Conservation (phyloP, 2,329 filamentous ascomycete genomes). For the Diatrype stigma region DNA sequence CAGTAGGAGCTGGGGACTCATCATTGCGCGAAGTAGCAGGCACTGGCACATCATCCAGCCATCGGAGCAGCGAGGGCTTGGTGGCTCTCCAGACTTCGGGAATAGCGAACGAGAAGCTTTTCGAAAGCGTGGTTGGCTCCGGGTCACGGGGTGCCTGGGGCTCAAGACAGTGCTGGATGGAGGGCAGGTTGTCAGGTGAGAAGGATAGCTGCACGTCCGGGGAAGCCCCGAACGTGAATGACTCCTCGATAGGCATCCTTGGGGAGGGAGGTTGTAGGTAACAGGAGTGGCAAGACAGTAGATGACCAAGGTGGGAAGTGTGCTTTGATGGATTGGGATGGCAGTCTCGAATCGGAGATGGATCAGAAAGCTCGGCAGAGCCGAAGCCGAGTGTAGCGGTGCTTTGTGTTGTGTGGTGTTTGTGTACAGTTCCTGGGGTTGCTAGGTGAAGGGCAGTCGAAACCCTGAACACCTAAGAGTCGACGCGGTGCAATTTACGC, state of each 20-base stretch:
- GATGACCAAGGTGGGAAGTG: neutral
- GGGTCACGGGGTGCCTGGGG: conserved; percentile 3
- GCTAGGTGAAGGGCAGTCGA: neutral
- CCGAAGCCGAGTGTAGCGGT: neutral
- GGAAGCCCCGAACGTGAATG: neutral
- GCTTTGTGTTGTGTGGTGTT: neutral
- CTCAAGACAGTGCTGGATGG: neutral
- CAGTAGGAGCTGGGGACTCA: too few relatives aligned
- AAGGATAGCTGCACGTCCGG: neutral
- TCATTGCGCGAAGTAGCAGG: too few relatives aligned
- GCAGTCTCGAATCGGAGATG: neutral
- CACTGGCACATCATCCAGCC: conserved; percentile 22
- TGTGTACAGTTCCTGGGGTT: neutral
- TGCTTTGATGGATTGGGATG: neutral
- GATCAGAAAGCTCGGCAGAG: neutral
- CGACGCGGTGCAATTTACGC: neutral
- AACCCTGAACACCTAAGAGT: neutral
- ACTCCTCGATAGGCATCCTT: neutral
- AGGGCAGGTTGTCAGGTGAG: neutral
- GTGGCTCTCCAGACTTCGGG: conserved; percentile 19
- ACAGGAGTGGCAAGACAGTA: too few relatives aligned
- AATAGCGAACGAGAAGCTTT: conserved; percentile 21
- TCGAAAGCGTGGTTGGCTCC: conserved; percentile 12
- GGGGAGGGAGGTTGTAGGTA: neutral
- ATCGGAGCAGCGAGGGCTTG: conserved; percentile 20